Percentiles rank a stretch among this genome's conserved stretches.
Conservation (phyloP, 306 rosid genomes). For the Erythrophleum fordii region DNA sequence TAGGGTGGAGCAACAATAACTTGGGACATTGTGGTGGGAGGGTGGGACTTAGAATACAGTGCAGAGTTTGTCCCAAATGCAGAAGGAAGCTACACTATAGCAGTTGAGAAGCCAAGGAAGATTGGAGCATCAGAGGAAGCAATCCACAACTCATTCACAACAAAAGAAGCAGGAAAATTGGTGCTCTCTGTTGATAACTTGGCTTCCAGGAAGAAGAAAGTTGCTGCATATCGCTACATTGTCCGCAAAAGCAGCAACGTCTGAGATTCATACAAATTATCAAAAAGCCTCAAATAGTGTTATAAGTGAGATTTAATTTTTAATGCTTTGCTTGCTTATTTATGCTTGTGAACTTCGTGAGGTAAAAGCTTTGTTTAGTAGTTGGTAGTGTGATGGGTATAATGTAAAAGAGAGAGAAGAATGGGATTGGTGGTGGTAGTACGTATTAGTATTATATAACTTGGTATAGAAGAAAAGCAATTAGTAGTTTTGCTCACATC, state of each 20-base stretch:
- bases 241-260: constrained; percentile 59
- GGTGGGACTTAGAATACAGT: constrained; percentile 90
- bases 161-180: constrained; percentile 73
- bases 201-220: constrained; percentile 74
- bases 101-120: constrained; percentile 78
- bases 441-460: background rate
- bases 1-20: constrained; percentile 81
- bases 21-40: constrained; percentile 94
- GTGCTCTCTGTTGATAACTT: constrained; percentile 89
- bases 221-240: constrained; percentile 85
- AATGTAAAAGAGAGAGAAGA: constrained; percentile 39
- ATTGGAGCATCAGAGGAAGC: constrained; percentile 69
- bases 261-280: constrained; percentile 3
- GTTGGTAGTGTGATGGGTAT: constrained; percentile 30
- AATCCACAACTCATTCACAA: constrained; percentile 71
- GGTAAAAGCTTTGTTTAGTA: background rate
- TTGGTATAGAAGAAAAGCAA: constrained; percentile 47
- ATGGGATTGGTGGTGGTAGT: constrained; percentile 19
- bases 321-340: no score
- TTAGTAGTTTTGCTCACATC: constrained; percentile 19
- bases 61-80: constrained; percentile 78
- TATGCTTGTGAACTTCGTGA: no score
- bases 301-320: no score
- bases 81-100: constrained; percentile 73
- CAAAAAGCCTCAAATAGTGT: no score